Evolutionary conservation across 805 yeast species (phyloP), one percentile per base, ranked within the genome.

Genomic region (Saccharomycodes ludwigii): DNA sequence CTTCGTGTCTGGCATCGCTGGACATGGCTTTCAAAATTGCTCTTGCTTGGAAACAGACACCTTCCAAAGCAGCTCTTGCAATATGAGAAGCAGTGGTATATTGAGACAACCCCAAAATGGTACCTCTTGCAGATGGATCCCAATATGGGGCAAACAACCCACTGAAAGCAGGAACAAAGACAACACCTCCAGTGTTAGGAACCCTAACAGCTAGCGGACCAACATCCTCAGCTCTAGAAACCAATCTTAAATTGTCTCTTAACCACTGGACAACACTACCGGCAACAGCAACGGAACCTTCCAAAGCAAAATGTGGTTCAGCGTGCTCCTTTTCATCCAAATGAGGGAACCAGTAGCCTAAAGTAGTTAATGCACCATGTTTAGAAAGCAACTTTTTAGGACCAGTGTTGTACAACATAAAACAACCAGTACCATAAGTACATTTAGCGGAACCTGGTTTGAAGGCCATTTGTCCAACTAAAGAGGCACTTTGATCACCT

Each of bases 391-490:
- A 66, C 37, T 83, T 78, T 31, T 64, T 56, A 27, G 62, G 56
- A 36, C 97, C 97, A 2, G 94, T 81, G 58, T 86, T 86, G 65
- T 79, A 83, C 40, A 88, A 64, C 39, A 86, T 58, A 65, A 86
- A 86, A 54, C 94, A 82, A 39, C 97, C 97, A 2, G 97, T 86
- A 40, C 97, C 97, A 49, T 85, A 86, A 8, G 97, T 86, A 65
- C 94, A 84, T 58, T 86, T 86, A 27, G 95, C 95, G 27, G 78
- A 73, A 34, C 95, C 95, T 27, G 72, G 67, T 40, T 71, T 66
- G 46, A 84, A 72, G 2, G 95, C 95, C 56, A 82, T 58, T 57
- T 86, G 95, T 22, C 96, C 97, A 30, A 85, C 94, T 38, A 88
- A 58, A 2, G 96, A 91, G 2, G 95, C 84, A 34, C 86, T 73